Percentiles rank a stretch among this genome's conserved stretches.
Evolutionary conservation across 1,139 yeast genomes (phyloP).

Genomic region (Yamadazyma dendronema): DNA sequence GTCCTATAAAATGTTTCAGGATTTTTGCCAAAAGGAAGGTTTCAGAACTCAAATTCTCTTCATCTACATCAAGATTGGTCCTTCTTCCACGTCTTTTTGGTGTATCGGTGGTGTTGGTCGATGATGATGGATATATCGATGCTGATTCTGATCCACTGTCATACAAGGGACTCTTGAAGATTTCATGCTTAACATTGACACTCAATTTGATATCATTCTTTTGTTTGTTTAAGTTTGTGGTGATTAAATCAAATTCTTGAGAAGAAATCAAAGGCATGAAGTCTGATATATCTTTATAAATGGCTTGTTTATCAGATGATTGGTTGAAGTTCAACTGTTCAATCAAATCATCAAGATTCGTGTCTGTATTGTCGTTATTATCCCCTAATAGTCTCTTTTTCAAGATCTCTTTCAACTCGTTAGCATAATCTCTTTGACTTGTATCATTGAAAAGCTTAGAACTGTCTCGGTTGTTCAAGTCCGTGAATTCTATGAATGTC

Average conservation of each 20-base stretch:
- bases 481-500: conserved; percentile 26
- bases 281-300: conserved; percentile 23
- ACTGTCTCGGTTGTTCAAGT: conserved; percentile 36
- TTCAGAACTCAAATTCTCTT: conserved; percentile 32
- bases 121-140: conserved; percentile 16
- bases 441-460: conserved; percentile 33
- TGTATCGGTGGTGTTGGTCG: conserved; percentile 15
- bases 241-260: conserved; percentile 39
- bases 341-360: conserved; percentile 3
- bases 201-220: conserved; percentile 14
- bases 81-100: conserved; percentile 25
- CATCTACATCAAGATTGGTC: conserved; percentile 17
- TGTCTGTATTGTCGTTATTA: neutral
- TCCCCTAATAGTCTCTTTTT: conserved; percentile 2
- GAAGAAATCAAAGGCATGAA: conserved; percentile 42
- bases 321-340: conserved; percentile 8
- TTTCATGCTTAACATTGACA: conserved; percentile 33
- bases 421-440: conserved; percentile 27
- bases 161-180: conserved; percentile 41
- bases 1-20: conserved; percentile 45
- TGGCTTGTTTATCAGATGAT: conserved; percentile 5
- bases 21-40: conserved; percentile 42
- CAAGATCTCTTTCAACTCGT: conserved; percentile 25
- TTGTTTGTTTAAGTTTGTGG: conserved; percentile 32
- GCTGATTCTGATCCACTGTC: conserved; percentile 43